Evolutionary conservation across 2,329 filamentous ascomycete genomes (phyloP).

Genomic region (Pseudogymnoascus sp.): DNA sequence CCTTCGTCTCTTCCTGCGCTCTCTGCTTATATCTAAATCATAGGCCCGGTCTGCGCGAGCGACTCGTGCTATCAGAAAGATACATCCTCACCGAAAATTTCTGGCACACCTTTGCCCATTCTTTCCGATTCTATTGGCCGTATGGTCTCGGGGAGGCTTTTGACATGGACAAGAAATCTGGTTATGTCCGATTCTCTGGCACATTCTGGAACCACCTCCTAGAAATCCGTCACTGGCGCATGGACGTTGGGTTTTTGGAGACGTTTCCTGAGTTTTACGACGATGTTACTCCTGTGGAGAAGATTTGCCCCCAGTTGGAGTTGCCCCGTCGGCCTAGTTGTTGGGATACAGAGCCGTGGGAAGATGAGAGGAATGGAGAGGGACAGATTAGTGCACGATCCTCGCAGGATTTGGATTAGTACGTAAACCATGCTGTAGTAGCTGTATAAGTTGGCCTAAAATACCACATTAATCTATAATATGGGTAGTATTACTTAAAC

Average conservation of each 20-base stretch:
- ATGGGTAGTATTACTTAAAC: conserved; percentile 12
- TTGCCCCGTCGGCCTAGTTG: not conserved
- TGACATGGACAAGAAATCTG: not conserved
- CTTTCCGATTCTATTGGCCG: not conserved
- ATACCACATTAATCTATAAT: not conserved
- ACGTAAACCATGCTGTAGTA: not conserved
- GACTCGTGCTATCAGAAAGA: not conserved
- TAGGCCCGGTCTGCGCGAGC: not conserved
- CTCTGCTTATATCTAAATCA: not conserved
- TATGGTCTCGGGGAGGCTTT: not conserved
- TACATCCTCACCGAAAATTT: not conserved
- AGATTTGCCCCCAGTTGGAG: not conserved
- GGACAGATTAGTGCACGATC: not conserved
- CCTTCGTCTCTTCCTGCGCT: not conserved
- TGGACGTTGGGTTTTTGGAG: not conserved
- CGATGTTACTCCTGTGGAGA: not conserved
- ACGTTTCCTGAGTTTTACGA: not conserved
- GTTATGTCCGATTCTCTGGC: not conserved
- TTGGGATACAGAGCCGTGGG: not conserved
- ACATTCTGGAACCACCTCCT: not conserved
- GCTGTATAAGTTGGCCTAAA: not conserved
- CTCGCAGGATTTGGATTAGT: not conserved
- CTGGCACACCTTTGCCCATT: not conserved
- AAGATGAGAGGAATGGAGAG: not conserved
- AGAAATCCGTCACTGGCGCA: not conserved